Evolutionary conservation across 768 basidiomycete species (phyloP), one percentile per base, ranked within the genome.

Genomic region (Auriculariales sp.): DNA sequence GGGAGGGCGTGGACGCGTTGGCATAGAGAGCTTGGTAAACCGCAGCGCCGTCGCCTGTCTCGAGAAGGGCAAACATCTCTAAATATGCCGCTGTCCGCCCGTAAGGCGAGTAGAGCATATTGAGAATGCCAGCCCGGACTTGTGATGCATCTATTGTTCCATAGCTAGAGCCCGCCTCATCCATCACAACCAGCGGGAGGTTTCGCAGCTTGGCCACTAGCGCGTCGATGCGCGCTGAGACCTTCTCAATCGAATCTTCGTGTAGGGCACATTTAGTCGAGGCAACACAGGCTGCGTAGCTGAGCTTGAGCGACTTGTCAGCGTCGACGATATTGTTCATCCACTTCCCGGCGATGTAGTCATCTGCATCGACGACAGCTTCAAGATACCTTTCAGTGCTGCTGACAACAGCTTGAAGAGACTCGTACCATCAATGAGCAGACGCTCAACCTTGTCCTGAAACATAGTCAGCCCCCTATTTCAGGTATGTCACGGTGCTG

Each of bases 121-220:
- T n/a, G n/a, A n/a, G n/a, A n/a, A n/a, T n/a, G n/a, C n/a, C n/a
- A n/a, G n/a, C n/a, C n/a, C n/a, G n/a, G n/a, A n/a, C n/a, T n/a
- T n/a, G n/a, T n/a, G n/a, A n/a, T n/a, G n/a, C n/a, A n/a, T n/a
- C n/a, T 19, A 4, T 22, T 14, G 39, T 42, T 3, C 15, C 7
- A 1, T 12, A 36, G 19, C 59, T 59, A 50, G 61, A 60, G 5
- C 47, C 32, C 42, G 50, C 15, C 39, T 22, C 11, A 12, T 47
- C 47, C 19, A 46, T 28, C 19, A 58, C 60, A 19, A 59, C 53
- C 14, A 63, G 47, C 10, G 61, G 62, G 22, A 50, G 46, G 4
- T 44, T 47, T 10, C 46, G 47, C 50, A 63, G 49, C 17, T 48
- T 48, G 5, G 48, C 35, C n/a, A 49, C 48, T 22, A 63, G 51